Evolutionary conservation across 352 stramenopile species (phyloP), one percentile per base, ranked within the genome.

Genomic region (Pythium diclinum): DNA sequence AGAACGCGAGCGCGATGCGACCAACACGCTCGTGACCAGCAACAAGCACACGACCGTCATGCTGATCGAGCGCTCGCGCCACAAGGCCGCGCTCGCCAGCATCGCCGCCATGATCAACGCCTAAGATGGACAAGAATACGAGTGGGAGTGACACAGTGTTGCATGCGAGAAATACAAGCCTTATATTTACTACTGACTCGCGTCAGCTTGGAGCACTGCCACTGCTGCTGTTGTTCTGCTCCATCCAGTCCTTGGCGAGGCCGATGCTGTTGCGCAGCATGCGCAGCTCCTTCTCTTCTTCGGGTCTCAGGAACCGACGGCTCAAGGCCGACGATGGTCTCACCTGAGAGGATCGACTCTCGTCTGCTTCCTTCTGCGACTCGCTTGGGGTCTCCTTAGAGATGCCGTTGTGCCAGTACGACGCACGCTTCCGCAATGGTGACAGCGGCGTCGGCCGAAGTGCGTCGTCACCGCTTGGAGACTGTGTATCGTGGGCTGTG

Each of bases 31-130:
- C 17, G 44, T 51, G 17, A 51, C 30, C 13, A 72, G 68, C 54
- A 79, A 71, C 61, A 91, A 91, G 63, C 77, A 77, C 34, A 90
- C 82, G 11, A 81, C 88, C 17, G 86, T 93, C 25, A 87, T 93
- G 73, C 75, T 95, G 51, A 79, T 95, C 30, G 67, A 88, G 71
- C 80, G 84, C 59, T 56, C 80, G 58, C 91, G 87, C 58, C 86
- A 95, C 79, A 92, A 93, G 65, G 84, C 76, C n/a, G 82, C 86
- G 58, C 72, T 93, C 51, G 64, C 76, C 58, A 90, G 56, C 53
- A 91, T 95, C 63, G 75, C 81, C 47, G 75, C 77, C 44, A 95
- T 93, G 84, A 89, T 95, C 71, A 91, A 92, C 65, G 72, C 75
- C 69, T 95, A 91, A 84, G 67, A 48, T 58, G 19, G 32, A 58